Base-by-base conservation (phyloP, 2,329 filamentous ascomycete species). In the Fusarium sp. region DNA sequence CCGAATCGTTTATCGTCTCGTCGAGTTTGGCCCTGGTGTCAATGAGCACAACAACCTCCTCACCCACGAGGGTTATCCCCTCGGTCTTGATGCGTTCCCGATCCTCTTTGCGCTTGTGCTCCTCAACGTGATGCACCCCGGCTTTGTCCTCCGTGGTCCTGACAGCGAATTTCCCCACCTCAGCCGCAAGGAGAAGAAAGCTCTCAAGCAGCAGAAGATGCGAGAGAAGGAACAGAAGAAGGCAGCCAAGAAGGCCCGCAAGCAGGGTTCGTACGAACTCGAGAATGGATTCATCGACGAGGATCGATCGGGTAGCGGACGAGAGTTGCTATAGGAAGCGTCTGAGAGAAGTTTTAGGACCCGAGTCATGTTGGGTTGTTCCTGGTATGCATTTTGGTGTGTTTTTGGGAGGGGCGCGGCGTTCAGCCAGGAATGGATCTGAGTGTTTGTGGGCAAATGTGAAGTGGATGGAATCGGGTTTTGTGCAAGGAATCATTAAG, bases 1-100 rank as follows among this genome's bases (percentile, higher is more conserved):
- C 31, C 88, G 90, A 37, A 91, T 92, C 78, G 86, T 91, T 72
- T 93, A 88, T 80, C 88, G 90, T 33, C 83, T 93, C 2, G 80
- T 84, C 62, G 89, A 92, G 78, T 92, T 88, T 75, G 83, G 84
- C 0, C 81, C 83, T 5, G 88, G 87, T 13, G 76, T 86, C 22
- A 80, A 81, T 45, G 74, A 78, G 7, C 73, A 80, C n/a, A 88
- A 87, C 76, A 81, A 82, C 0, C 81, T 89, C 22, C 84, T 87
- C 0, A 84, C 80, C 48, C 83, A 89, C 69, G 88, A 91, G 74
- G 83, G 77, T 5, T 92, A 89, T 77, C 84, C 86, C 29, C 88
- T 85, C 84, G 64, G 75, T 1, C 80, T 86, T 2, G 89, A 92
- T 77, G 88, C 88, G 1, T 78, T 87, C 1, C 89, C 90, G 1